Evolutionary conservation across 768 basidiomycete genomes (phyloP).

Genomic region (Suillus decipiens): DNA sequence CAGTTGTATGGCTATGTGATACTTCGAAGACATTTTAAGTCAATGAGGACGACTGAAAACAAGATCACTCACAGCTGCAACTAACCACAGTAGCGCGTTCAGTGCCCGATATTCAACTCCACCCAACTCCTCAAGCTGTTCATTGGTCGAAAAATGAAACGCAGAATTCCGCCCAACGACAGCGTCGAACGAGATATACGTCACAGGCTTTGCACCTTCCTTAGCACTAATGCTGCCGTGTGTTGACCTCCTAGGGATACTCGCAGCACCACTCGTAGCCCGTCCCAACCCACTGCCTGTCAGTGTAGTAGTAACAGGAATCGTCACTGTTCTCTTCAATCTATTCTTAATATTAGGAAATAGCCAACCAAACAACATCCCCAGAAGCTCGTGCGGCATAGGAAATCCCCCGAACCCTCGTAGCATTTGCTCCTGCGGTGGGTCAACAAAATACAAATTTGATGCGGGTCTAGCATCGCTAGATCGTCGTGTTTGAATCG

Average conservation of each 20-base stretch:
- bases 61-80: conserved; percentile 59
- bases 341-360: conserved; percentile 65
- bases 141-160: conserved; percentile 68
- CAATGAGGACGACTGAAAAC: background rate
- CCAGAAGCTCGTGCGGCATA: conserved; percentile 60
- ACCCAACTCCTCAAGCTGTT: conserved; percentile 89
- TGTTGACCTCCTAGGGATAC: conserved; percentile 25
- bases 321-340: conserved; percentile 71
- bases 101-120: conserved; percentile 92
- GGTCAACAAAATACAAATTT: conserved; percentile 15
- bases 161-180: conserved; percentile 81
- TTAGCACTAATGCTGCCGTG: conserved; percentile 21
- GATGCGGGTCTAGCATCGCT: conserved; percentile 8
- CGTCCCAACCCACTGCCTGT: conserved; percentile 32
- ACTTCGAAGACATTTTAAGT: conserved; percentile 48
- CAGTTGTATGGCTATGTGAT: conserved; percentile 73
- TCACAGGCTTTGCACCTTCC: conserved; percentile 53
- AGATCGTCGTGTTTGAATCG: conserved; percentile 15
- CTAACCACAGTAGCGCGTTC: conserved; percentile 79
- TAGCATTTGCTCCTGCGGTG: conserved; percentile 32
- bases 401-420: conserved; percentile 74
- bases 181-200: conserved; percentile 87
- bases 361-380: conserved; percentile 47
- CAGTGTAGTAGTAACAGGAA: conserved; percentile 69
- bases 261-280: conserved; percentile 26